A percentile compares a stretch with the other conserved stretches of the same genome.
Evolutionary conservation across 2,329 filamentous ascomycete genomes (phyloP).

Genomic region (Cercospora sp.): DNA sequence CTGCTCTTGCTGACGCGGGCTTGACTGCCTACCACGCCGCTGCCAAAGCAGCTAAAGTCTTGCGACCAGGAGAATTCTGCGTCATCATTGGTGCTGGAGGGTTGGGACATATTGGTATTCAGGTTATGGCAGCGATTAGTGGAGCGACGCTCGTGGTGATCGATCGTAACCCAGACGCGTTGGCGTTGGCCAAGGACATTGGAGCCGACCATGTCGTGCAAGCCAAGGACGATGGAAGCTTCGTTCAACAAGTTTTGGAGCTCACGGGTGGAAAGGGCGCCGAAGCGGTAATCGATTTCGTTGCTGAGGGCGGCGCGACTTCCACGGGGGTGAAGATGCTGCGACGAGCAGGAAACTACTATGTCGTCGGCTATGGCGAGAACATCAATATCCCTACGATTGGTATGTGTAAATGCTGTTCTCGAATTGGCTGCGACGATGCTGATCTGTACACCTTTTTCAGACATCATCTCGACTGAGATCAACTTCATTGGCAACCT

Average conservation of each 20-base stretch:
- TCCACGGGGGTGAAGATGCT: slow-evolving; percentile 32
- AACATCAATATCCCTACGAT: slow-evolving; percentile 15
- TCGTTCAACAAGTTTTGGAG: slow-evolving; percentile 30
- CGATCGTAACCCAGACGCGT: slow-evolving; percentile 29
- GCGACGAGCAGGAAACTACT: slow-evolving; percentile 32
- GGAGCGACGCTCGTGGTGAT: slow-evolving; percentile 32
- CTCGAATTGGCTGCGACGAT: not conserved
- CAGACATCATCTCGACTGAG: slow-evolving; percentile 32
- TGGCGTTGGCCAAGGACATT: slow-evolving; percentile 31
- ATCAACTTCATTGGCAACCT: slow-evolving; percentile 34
- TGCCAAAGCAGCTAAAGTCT: slow-evolving; percentile 29
- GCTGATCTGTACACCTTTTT: slow-evolving; percentile 21
- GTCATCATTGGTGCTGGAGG: slow-evolving; percentile 33
- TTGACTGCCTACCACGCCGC: slow-evolving; percentile 32
- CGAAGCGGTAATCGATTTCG: slow-evolving; percentile 33
- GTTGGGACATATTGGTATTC: slow-evolving; percentile 25
- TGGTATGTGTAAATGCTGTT: not conserved
- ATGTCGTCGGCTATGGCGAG: slow-evolving; percentile 27
- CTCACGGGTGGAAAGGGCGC: slow-evolving; percentile 30
- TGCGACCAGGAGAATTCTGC: slow-evolving; percentile 29
- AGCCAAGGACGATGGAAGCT: slow-evolving; percentile 23
- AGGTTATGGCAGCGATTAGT: slow-evolving; percentile 32
- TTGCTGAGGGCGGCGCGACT: slow-evolving; percentile 31
- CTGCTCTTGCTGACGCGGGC: slow-evolving; percentile 32
- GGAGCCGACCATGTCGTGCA: slow-evolving; percentile 31